Conservation (phyloP, 805 yeast species). For the Schwanniomyces occidentalis region DNA sequence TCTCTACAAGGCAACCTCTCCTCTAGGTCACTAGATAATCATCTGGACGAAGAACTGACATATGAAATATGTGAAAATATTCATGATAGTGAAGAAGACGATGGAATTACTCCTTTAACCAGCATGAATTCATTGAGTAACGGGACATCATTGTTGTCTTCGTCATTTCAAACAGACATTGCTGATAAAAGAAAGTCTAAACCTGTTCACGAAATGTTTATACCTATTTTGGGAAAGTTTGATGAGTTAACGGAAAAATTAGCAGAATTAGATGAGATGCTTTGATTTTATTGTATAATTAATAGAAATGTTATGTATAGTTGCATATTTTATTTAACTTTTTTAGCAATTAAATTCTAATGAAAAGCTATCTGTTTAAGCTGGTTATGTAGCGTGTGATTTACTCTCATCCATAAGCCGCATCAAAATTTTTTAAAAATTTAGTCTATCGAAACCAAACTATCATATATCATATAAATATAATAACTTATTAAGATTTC, state of each 20-base stretch:
- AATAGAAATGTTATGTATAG: too few relatives aligned
- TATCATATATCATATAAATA: too few relatives aligned
- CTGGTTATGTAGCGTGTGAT: conserved; percentile 1
- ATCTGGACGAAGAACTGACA: not conserved
- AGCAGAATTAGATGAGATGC: conserved; percentile 34
- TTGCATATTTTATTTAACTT: too few relatives aligned
- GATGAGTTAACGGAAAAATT: conserved; percentile 44
- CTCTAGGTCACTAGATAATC: not conserved
- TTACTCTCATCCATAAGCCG: too few relatives aligned
- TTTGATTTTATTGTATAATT: conserved; percentile 8
- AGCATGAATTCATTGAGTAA: conserved; percentile 30
- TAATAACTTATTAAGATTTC: too few relatives aligned
- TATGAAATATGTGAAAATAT: not conserved
- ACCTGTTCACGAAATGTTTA: conserved; percentile 53
- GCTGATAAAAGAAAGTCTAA: conserved; percentile 28
- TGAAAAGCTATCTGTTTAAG: too few relatives aligned
- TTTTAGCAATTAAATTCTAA: too few relatives aligned
- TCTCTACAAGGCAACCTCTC: too few relatives aligned
- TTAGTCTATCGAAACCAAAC: too few relatives aligned
- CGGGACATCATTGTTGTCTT: conserved; percentile 14
- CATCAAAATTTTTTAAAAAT: conserved; percentile 1
- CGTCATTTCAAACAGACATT: conserved; percentile 34
- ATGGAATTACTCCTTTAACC: conserved; percentile 35
- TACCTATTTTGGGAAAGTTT: conserved; percentile 54
- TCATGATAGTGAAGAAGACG: conserved; percentile 1